These are phyloP conservation scores for Neonectria magnoliae DNA, from an alignment of 2,329 filamentous ascomycete genomes.

Conservation along the genomic window DNA sequence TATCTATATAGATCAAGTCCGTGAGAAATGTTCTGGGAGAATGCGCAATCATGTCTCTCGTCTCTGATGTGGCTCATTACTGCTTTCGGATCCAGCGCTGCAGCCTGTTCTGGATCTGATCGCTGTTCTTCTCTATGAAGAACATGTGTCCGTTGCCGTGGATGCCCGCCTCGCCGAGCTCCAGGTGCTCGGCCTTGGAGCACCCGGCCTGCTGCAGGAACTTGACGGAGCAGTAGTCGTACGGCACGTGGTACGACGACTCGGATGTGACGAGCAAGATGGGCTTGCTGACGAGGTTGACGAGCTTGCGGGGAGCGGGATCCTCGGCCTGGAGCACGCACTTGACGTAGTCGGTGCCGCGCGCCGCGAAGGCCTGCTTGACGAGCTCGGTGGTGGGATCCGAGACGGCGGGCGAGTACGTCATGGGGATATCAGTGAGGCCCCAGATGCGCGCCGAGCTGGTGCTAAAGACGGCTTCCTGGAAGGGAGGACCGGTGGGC, in stretches of 20 bases:
- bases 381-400: constrained; percentile 31
- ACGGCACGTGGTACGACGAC: constrained; percentile 32
- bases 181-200: constrained; percentile 31
- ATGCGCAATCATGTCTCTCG: background rate
- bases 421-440: constrained; percentile 59
- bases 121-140: constrained; percentile 40
- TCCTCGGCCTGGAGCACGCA: constrained; percentile 31
- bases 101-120: constrained; percentile 28
- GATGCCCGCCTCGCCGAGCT: constrained; percentile 32
- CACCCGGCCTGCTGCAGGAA: constrained; percentile 38
- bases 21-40: background rate
- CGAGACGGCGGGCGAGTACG: constrained; percentile 53
- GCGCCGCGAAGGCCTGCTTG: constrained; percentile 13
- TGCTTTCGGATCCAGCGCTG: constrained; percentile 29
- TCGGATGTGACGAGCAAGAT: constrained; percentile 36
- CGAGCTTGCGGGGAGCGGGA: constrained; percentile 36
- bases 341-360: constrained; percentile 19
- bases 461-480: constrained; percentile 51
- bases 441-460: constrained; percentile 53
- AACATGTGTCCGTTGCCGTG: constrained; percentile 39
- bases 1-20: background rate
- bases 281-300: constrained; percentile 46
- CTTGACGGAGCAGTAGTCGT: constrained; percentile 35
- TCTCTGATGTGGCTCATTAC: background rate
- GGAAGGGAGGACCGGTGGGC: constrained; percentile 59